Evolutionary conservation across 1,284 basidiomycete species (phyloP).

Genomic region (Fomitiporia mediterranea): DNA sequence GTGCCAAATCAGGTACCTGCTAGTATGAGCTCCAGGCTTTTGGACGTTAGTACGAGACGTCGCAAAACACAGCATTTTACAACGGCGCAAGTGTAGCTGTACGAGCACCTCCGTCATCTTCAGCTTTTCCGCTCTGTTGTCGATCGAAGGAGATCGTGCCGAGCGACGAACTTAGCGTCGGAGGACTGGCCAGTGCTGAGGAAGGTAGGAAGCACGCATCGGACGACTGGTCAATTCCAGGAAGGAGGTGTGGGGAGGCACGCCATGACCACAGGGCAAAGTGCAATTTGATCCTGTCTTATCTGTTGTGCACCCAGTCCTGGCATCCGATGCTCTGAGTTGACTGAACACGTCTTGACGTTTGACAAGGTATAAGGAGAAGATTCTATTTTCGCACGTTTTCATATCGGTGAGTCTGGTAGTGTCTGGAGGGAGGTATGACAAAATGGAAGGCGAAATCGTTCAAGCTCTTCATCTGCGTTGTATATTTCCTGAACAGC

Average conservation of each 20-base stretch:
- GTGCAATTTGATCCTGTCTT: neutral
- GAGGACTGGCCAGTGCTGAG: neutral
- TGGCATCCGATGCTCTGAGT: neutral
- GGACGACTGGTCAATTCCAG: neutral
- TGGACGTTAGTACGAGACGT: too few species aligned
- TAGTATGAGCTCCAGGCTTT: too few species aligned
- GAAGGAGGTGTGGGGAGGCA: constrained; percentile 2
- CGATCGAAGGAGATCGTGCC: too few species aligned
- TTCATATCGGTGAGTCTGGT: too few species aligned
- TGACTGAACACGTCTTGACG: too few species aligned
- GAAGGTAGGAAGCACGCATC: neutral
- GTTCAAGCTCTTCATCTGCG: neutral
- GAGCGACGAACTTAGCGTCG: too few species aligned
- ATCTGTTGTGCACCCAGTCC: neutral
- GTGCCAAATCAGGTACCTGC: too few species aligned
- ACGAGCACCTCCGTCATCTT: constrained; percentile 2
- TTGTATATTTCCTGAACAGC: neutral
- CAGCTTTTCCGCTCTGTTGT: neutral
- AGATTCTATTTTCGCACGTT: neutral
- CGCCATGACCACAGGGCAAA: neutral
- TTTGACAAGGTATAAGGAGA: neutral
- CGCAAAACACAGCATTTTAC: too few species aligned
- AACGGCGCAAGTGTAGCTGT: constrained; percentile 4
- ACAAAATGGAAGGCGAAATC: neutral
- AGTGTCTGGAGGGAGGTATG: neutral